Base-by-base conservation (phyloP, 345 rosid species). In the Pistacia integerrima region DNA sequence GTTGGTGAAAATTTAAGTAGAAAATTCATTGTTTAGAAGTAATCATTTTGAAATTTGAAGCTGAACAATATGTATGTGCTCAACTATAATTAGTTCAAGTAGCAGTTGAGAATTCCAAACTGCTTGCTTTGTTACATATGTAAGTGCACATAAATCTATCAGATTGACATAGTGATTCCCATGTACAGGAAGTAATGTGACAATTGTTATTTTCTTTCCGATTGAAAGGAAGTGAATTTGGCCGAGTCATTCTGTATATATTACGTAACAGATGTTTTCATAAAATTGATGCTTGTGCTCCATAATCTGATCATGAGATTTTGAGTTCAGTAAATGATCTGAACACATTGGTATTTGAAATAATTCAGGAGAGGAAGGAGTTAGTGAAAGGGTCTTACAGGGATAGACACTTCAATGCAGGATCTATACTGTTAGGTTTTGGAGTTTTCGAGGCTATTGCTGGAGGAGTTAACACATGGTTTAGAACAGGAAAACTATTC, bases 401-500 rank as follows among this genome's bases (percentile, higher is more conserved):
- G 85, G 98, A 95, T 60, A 88, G 87, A 67, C 98, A 94, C 81
- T 93, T 79, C 84, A 92, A 91, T 63, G 93, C 96, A 11, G 98
- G 98, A 70, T 91, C 98, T 16, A 85, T 92, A 73, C 76, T 93
- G 84, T 84, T 95, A 66, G 98, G 87, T 3, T 91, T 93, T 77
- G 99, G 99, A 76, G 98, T 91, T 38, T 83, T 93, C 30, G 99
- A 95, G 83, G 0, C 98, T 38, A 75, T 93, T 9, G 85, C 78
- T 12, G 98, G 99, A 58, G 97, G 99, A 49, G 14, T 91, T 74
- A 95, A 95, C 68, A 93, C 99, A 33, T 91, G 91, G 90, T 79
- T 89, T 49, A 87, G 98, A 77, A 80, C 97, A 0, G 97, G 99
- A 75, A 93, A 91, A 88, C 88, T 94, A 28, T 94, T 94, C 81